Evolutionary conservation across 2,329 filamentous ascomycete species (phyloP), one percentile per base, ranked within the genome.

Genomic region (Lasiodiplodia sp.): DNA sequence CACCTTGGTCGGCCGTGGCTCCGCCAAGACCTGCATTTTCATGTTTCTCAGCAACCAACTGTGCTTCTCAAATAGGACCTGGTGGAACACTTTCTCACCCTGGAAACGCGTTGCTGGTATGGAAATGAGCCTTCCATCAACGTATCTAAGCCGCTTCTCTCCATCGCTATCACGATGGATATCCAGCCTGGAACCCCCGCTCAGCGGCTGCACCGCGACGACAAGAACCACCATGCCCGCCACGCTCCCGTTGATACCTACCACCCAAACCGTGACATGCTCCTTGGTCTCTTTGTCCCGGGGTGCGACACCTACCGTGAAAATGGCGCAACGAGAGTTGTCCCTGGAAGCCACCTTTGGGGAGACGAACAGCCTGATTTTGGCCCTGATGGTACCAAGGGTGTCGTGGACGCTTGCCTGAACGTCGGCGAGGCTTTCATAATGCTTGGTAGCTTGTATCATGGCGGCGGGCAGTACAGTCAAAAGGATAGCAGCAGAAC

Each of bases 321-420:
- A n/a, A 80, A 80, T 51, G 78, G 79, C 0, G 78, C 80, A 0
- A 81, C 79, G 2, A 71, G 78, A 31, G 72, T 81, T 28, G 74
- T 80, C 2, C 79, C 79, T 3, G 79, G 79, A 5, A 79, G 76
- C 11, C 79, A 81, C 69, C 72, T 81, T 1, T 81, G 79, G 80
- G 79, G 77, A 10, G 79, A 81, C 53, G 78, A 77, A 5, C 71
- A 73, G 66, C 80, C 79, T 0, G 75, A 78, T 44, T 80, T 81
- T 69, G 79, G 77, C 0, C 64, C 72, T 1, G 71, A 75, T 47
- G 72, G 72, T 0, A 71, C 66, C 3, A 69, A 74, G 16, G 78
- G 75, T 0, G 73, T 78, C 16, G 65, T 60, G 5, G 55, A 67
- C 38, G 65, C 56, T 18, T 57, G 34, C 5, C 21, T 67, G 10